phyloP scores from a whole-genome alignment of 495 filamentous ascomycete species.

The Clavariopsis aquatica region DNA sequence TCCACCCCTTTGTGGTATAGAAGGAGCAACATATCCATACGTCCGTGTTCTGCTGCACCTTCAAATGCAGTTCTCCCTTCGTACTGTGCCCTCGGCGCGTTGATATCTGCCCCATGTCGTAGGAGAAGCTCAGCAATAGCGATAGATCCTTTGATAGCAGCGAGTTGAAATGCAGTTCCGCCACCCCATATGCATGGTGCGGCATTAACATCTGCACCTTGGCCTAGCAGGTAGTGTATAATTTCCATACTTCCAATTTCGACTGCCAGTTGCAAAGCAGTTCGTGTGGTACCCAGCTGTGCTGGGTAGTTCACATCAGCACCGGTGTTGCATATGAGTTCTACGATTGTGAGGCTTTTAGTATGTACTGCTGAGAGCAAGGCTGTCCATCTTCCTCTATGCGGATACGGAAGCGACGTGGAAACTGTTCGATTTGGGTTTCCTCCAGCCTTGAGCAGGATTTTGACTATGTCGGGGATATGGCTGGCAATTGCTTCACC shows the following conservation, averaged over 20 bases:
- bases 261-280: constrained; percentile 43
- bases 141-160: constrained; percentile 33
- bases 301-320: constrained; percentile 3
- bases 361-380: background rate
- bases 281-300: background rate
- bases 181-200: constrained; percentile 33
- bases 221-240: constrained; percentile 41
- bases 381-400: background rate
- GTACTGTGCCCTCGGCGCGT: constrained; percentile 18
- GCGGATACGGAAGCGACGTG: background rate
- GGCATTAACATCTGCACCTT: constrained; percentile 43
- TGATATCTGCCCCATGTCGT: constrained; percentile 35
- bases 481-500: constrained; percentile 2
- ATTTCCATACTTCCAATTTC: constrained; percentile 35
- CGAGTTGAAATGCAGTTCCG: constrained; percentile 38
- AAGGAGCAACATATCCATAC: constrained; percentile 52
- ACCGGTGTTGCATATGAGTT: background rate
- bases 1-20: constrained; percentile 7
- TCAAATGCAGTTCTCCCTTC: constrained; percentile 49
- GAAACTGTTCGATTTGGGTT: background rate
- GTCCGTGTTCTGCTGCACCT: constrained; percentile 49
- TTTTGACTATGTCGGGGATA: background rate
- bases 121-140: constrained; percentile 36
- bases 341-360: background rate
- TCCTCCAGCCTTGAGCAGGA: constrained; percentile 2